Evolutionary conservation across 164 flowering plant species (phyloP).

Genomic region (Vitis amurensis): DNA sequence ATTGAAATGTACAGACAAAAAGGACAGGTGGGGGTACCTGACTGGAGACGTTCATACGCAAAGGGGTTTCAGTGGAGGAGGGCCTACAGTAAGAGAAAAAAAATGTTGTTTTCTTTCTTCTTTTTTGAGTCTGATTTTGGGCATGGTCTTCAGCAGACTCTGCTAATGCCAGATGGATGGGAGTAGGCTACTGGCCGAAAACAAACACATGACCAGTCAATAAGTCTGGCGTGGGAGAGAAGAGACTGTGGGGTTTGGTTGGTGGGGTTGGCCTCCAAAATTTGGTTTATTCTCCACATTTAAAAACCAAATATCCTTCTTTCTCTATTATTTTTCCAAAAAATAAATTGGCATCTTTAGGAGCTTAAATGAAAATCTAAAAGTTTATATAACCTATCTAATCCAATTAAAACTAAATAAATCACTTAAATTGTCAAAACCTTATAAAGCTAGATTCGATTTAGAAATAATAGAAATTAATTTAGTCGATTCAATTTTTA

Average conservation of each 20-base stretch:
- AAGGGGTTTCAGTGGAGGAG: conserved; percentile 4
- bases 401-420: too few relatives aligned
- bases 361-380: too few relatives aligned
- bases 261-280: conserved; percentile 34
- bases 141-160: neutral
- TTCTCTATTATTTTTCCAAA: too few relatives aligned
- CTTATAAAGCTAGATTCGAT: too few relatives aligned
- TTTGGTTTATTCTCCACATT: conserved; percentile 18
- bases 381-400: too few relatives aligned
- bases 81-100: neutral
- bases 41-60: neutral
- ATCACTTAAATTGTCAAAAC: too few relatives aligned
- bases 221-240: conserved; percentile 9
- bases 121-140: neutral
- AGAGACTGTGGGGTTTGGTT: conserved; percentile 13
- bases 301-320: too few relatives aligned
- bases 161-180: conserved; percentile 1
- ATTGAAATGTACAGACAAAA: conserved; percentile 6
- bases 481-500: too few relatives aligned
- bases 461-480: too few relatives aligned
- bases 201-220: conserved; percentile 28
- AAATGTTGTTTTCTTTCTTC: neutral
- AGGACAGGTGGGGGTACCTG: conserved; percentile 9
- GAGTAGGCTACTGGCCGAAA: conserved; percentile 26
- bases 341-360: too few relatives aligned